Percentiles rank a stretch among this genome's conserved stretches.
Evolutionary conservation across 1,284 basidiomycete species (phyloP).

Genomic region (Trichosporon asahii): DNA sequence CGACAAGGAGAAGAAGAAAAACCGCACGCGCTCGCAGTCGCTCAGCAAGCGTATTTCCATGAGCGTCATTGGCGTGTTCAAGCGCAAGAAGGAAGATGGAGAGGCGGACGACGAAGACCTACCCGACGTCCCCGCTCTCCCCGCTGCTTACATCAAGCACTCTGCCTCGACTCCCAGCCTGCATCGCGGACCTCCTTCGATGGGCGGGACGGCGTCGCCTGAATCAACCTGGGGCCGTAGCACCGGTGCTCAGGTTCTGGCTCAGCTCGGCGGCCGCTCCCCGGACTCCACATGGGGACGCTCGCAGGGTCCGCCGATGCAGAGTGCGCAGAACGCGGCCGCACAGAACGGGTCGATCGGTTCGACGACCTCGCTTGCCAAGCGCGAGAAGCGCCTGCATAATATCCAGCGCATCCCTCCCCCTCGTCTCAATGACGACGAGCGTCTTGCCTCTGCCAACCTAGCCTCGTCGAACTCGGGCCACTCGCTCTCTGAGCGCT

Average conservation of each 20-base stretch:
- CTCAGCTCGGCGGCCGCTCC: neutral
- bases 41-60: conserved; percentile 22
- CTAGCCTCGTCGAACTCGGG: neutral
- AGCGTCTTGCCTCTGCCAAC: conserved; percentile 1
- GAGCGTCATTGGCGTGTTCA: conserved; percentile 6
- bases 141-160: conserved; percentile 2
- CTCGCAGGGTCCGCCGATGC: neutral
- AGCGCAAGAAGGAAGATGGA: conserved; percentile 16
- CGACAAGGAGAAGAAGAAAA: conserved; percentile 6
- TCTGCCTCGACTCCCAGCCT: neutral
- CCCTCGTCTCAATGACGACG: neutral
- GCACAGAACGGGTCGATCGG: neutral
- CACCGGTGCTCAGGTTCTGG: neutral
- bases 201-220: neutral
- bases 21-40: conserved; percentile 7
- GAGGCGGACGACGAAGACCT: neutral
- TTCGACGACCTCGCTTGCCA: neutral
- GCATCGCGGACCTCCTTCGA: neutral
- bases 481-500: neutral
- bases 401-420: conserved; percentile 9
- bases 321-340: neutral
- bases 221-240: neutral
- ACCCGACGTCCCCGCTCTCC: conserved; percentile 16
- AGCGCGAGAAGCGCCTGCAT: conserved; percentile 6
- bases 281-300: neutral